Conservation (phyloP, 805 yeast genomes). For the Candida easanensis region DNA sequence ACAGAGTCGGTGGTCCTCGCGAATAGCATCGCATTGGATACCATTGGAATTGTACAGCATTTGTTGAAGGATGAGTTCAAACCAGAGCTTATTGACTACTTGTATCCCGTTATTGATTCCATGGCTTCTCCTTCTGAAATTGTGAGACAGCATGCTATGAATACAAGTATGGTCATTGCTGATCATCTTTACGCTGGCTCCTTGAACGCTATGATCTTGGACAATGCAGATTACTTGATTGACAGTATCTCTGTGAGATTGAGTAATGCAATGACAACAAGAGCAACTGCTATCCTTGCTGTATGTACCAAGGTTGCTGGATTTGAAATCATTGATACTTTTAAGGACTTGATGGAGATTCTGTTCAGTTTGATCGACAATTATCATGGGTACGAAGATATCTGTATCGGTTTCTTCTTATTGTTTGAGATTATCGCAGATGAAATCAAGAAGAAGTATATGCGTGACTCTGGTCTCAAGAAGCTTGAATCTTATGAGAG, state of each 20-base stretch:
- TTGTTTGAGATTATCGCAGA: slow-evolving; percentile 62
- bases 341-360: slow-evolving; percentile 71
- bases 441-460: slow-evolving; percentile 41
- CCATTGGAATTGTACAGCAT: slow-evolving; percentile 36
- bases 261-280: slow-evolving; percentile 68
- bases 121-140: slow-evolving; percentile 54
- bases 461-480: slow-evolving; percentile 25
- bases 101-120: slow-evolving; percentile 72
- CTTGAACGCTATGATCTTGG: slow-evolving; percentile 50
- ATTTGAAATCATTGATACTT: slow-evolving; percentile 53
- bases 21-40: slow-evolving; percentile 39
- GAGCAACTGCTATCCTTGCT: slow-evolving; percentile 67
- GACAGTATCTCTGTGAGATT: slow-evolving; percentile 74
- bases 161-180: slow-evolving; percentile 51
- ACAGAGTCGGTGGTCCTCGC: slow-evolving; percentile 15
- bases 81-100: slow-evolving; percentile 61
- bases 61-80: slow-evolving; percentile 28
- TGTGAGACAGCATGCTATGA: slow-evolving; percentile 50
- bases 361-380: slow-evolving; percentile 76
- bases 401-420: slow-evolving; percentile 71
- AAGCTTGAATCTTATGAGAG: slow-evolving; percentile 23
- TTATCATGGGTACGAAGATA: slow-evolving; percentile 74
- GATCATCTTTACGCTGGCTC: slow-evolving; percentile 52
- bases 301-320: slow-evolving; percentile 75
- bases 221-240: slow-evolving; percentile 76